Conservation (phyloP, 768 basidiomycete species). For the Neoboletus brunneissimus region DNA sequence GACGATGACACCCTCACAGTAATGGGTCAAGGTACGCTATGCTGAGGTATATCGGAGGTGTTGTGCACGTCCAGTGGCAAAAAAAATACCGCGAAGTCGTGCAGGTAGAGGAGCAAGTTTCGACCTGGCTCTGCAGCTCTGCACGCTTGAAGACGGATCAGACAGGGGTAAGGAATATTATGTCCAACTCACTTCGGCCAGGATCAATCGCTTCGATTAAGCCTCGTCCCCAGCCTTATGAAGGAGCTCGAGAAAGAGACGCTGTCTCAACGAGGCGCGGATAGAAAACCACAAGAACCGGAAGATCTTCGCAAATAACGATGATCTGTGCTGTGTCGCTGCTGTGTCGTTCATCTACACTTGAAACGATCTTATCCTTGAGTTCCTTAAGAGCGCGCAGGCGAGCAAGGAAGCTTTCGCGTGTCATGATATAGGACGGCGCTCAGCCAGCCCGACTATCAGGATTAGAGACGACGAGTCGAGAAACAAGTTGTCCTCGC, state of each 20-base stretch:
- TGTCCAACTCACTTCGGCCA: constrained; percentile 21
- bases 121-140: background rate
- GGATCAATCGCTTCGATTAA: constrained; percentile 15
- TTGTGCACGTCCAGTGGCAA: background rate
- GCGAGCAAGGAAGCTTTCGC: constrained; percentile 14
- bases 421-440: constrained; percentile 22
- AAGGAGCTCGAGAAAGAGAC: constrained; percentile 15
- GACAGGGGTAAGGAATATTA: background rate
- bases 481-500: constrained; percentile 2
- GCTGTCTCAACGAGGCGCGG: constrained; percentile 16
- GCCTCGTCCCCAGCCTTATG: constrained; percentile 18
- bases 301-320: constrained; percentile 20
- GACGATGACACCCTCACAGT: background rate
- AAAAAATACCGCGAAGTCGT: background rate
- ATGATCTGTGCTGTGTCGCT: constrained; percentile 29
- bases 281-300: constrained; percentile 33
- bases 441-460: constrained; percentile 21
- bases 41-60: background rate
- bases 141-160: background rate
- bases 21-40: background rate
- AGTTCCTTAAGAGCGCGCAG: constrained; percentile 11
- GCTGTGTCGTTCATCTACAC: constrained; percentile 19
- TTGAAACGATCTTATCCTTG: constrained; percentile 20
- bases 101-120: background rate
- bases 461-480: constrained; percentile 2